Conservation (phyloP, 306 rosid genomes). For the Castanea crenata region DNA sequence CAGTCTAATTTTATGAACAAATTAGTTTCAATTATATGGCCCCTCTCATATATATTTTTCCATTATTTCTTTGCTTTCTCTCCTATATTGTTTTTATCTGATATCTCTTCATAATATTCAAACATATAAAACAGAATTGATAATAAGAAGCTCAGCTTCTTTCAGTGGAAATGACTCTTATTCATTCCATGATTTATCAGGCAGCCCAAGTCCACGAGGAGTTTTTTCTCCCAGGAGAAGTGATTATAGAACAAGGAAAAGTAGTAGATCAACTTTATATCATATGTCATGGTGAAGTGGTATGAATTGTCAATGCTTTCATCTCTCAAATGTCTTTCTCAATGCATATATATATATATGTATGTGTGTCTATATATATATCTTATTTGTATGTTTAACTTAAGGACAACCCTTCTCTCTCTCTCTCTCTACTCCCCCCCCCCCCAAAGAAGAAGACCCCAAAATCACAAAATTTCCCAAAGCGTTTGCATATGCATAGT, state of each 20-base stretch:
- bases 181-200: slow-evolving; percentile 32
- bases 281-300: slow-evolving; percentile 63
- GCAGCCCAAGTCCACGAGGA: slow-evolving; percentile 55
- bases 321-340: not conserved
- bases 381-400: too few relatives aligned
- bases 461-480: too few relatives aligned
- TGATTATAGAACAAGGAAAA: slow-evolving; percentile 53
- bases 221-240: slow-evolving; percentile 65
- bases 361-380: not conserved
- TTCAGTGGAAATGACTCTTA: slow-evolving; percentile 1
- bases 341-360: not conserved
- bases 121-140: not conserved
- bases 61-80: not conserved
- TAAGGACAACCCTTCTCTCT: too few relatives aligned
- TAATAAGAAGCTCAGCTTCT: slow-evolving; percentile 3
- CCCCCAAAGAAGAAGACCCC: too few relatives aligned
- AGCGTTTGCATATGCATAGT: too few relatives aligned
- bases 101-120: not conserved
- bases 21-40: not conserved
- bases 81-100: not conserved
- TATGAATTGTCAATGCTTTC: slow-evolving; percentile 15
- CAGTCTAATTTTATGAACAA: not conserved
- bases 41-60: not conserved
- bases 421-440: too few relatives aligned
- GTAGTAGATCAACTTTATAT: slow-evolving; percentile 54